Base-by-base conservation (phyloP, 306 rosid genomes). In the Vigna nakashimae region DNA sequence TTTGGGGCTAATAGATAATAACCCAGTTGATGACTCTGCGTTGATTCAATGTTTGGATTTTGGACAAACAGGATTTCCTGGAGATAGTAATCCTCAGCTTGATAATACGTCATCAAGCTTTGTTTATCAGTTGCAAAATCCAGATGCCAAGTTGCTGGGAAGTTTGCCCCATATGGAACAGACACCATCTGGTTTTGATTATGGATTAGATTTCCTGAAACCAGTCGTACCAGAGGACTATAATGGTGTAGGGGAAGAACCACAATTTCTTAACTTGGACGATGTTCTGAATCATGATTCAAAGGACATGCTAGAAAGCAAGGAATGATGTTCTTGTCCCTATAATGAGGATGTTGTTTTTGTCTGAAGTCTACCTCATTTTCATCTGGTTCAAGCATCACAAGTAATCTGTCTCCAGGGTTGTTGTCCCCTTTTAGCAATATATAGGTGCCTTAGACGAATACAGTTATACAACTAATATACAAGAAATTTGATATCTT, bases 81-180 rank as follows among this genome's bases (percentile, higher is more conserved):
- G 73, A 4, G 77, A 62, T 1, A 40, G 66, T 12, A 20, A 64
- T 71, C 64, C 56, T 52, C 79, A 68, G 22, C 38, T 38, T 24
- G 92, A 78, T 24, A 90, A 80, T 24, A 28, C 76, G 3, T 82
- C 84, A 15, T 82, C 91, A 10, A 87, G 82, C 55, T 75, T 79
- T 43, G 72, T 84, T 0, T 83, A 87, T 66, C 84, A 90, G 58
- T 7, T 87, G 72, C 84, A 88, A 69, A 86, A 87, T 56, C 92
- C 92, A 18, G 97, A 90, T 38, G 88, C 90, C n/a, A 92, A 86
- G 82, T 68, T 89, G 63, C 81, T 90, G 13, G 97, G 97, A 45
- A 88, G 91, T 71, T 74, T 87, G 64, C 79, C 82, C 38, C 89
- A 87, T 59, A 86, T 87, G 90, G 97, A 92, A 16, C 86, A 86